phyloP scores from a whole-genome alignment of 2,329 filamentous ascomycete species.

The Botrytis cinerea region DNA sequence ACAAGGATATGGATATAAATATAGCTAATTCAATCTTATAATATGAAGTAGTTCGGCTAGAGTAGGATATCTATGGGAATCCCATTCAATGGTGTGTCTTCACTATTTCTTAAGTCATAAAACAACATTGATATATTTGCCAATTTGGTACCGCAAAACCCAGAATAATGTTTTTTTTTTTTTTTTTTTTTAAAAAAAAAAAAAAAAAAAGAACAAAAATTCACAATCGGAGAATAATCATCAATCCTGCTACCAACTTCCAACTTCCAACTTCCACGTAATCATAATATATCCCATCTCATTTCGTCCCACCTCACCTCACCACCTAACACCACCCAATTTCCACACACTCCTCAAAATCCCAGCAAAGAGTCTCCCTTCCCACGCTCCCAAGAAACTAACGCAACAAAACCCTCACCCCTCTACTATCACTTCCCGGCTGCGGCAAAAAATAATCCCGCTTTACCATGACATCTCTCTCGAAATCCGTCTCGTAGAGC shows the following conservation, averaged over 20 bases:
- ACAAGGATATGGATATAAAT: neutral
- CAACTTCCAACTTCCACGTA: neutral
- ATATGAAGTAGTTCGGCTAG: neutral
- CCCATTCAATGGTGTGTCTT: neutral
- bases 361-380: neutral
- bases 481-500: slow-evolving; percentile 28
- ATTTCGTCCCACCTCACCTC: neutral
- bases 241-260: neutral
- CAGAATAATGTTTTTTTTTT: neutral
- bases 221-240: neutral
- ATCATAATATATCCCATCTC: neutral
- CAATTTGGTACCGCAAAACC: neutral
- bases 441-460: slow-evolving; percentile 26
- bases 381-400: neutral
- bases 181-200: too few species aligned
- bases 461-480: slow-evolving; percentile 28
- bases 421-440: slow-evolving; percentile 10
- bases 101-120: neutral
- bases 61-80: neutral
- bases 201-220: neutral
- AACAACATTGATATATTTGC: neutral
- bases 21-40: neutral
- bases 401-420: slow-evolving; percentile 20
- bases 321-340: neutral
- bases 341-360: too few species aligned